Evolutionary conservation across 2,329 filamentous ascomycete genomes (phyloP).

Genomic region (Neurospora crassa): DNA sequence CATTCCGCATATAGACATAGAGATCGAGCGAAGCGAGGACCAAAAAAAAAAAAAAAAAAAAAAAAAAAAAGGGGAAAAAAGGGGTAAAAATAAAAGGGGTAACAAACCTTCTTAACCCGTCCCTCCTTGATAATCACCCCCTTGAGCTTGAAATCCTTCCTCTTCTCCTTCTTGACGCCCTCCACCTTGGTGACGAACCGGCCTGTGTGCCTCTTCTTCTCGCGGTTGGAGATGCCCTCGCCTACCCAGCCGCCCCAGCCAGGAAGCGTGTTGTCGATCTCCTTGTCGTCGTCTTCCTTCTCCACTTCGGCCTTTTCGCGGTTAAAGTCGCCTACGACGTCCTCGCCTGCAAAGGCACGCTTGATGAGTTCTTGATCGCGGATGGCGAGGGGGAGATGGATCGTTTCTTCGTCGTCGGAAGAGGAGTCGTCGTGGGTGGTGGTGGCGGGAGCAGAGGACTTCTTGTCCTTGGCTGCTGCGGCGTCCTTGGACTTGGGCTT

Average conservation of each 20-base stretch:
- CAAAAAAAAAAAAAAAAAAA: too few relatives aligned
- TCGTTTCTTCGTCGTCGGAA: slow-evolving; percentile 36
- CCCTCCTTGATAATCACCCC: slow-evolving; percentile 91
- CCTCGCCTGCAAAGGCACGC: slow-evolving; percentile 78
- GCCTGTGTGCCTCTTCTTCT: slow-evolving; percentile 53
- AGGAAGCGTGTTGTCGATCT: slow-evolving; percentile 74
- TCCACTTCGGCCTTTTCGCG: slow-evolving; percentile 66
- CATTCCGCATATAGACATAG: too few relatives aligned
- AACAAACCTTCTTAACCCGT: slow-evolving; percentile 62
- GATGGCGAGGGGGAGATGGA: slow-evolving; percentile 47
- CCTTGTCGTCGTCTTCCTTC: slow-evolving; percentile 72
- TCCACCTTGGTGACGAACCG: slow-evolving; percentile 57
- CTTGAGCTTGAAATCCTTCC: slow-evolving; percentile 74
- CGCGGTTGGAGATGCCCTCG: slow-evolving; percentile 64
- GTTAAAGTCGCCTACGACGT: slow-evolving; percentile 72
- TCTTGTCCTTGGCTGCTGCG: background rate
- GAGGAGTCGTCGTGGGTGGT: slow-evolving; percentile 22
- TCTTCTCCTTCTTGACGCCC: slow-evolving; percentile 65
- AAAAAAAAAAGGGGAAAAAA: too few relatives aligned
- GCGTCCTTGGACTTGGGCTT: slow-evolving; percentile 13
- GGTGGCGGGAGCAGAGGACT: slow-evolving; percentile 1
- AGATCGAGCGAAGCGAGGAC: too few relatives aligned
- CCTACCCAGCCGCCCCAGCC: slow-evolving; percentile 94
- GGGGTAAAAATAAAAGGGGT: too few relatives aligned
- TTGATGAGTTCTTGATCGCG: slow-evolving; percentile 61